phyloP scores from a whole-genome alignment of 2,329 filamentous ascomycete genomes.

The Daldinia eschscholtzii region DNA sequence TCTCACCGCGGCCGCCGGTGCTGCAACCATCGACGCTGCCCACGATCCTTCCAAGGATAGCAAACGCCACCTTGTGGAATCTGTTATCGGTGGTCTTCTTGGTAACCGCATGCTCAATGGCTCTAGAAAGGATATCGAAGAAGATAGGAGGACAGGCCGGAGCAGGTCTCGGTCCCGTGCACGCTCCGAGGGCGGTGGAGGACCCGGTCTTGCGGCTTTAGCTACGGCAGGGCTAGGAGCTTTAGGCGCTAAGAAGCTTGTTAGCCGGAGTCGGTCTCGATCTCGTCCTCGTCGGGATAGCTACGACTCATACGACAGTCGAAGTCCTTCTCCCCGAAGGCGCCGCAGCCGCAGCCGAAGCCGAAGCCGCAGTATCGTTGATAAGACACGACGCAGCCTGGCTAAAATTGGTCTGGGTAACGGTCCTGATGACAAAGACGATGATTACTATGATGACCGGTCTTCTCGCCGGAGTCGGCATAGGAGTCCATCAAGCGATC shows the following conservation, averaged over 20 bases:
- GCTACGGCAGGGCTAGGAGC: slow-evolving; percentile 73
- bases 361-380: slow-evolving; percentile 75
- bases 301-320: slow-evolving; percentile 61
- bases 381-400: slow-evolving; percentile 70
- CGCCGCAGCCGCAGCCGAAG: slow-evolving; percentile 69
- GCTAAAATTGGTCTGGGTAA: slow-evolving; percentile 72
- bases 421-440: slow-evolving; percentile 60
- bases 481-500: slow-evolving; percentile 53
- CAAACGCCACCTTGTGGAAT: slow-evolving; percentile 86
- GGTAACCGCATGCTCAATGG: slow-evolving; percentile 90
- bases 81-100: slow-evolving; percentile 88
- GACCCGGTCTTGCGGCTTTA: slow-evolving; percentile 69
- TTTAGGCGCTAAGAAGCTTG: slow-evolving; percentile 71
- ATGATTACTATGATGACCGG: slow-evolving; percentile 56
- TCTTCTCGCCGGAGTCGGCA: slow-evolving; percentile 56
- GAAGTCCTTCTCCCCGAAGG: slow-evolving; percentile 57
- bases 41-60: slow-evolving; percentile 79
- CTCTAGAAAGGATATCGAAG: slow-evolving; percentile 74
- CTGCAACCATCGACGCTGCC: slow-evolving; percentile 85
- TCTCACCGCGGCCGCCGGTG: slow-evolving; percentile 86
- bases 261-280: slow-evolving; percentile 64
- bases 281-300: slow-evolving; percentile 64
- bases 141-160: slow-evolving; percentile 69
- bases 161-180: slow-evolving; percentile 78
- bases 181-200: slow-evolving; percentile 66